Evolutionary conservation across 2,329 filamentous ascomycete species (phyloP).

Genomic region (Nemania abortiva): DNA sequence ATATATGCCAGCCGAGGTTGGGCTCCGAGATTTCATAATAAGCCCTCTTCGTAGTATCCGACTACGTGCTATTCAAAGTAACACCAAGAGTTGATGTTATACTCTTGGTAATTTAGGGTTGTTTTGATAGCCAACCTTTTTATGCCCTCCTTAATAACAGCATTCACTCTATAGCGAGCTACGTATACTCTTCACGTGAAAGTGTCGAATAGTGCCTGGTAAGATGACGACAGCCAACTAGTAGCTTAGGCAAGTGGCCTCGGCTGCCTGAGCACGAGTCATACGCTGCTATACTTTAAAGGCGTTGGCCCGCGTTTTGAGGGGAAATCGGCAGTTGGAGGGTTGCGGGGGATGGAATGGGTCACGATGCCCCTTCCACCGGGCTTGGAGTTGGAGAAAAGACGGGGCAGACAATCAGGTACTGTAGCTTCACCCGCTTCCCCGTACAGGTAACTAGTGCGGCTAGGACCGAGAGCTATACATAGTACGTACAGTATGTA

Average conservation of each 20-base stretch:
- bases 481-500: not conserved
- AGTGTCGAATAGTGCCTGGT: not conserved
- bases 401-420: slow-evolving; percentile 24
- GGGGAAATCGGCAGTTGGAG: slow-evolving; percentile 13
- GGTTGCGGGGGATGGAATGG: slow-evolving; percentile 24
- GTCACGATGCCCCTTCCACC: slow-evolving; percentile 23
- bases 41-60: not conserved
- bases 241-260: not conserved
- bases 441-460: slow-evolving; percentile 6
- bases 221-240: not conserved
- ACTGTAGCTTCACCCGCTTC: not conserved
- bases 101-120: not conserved
- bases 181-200: not conserved
- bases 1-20: not conserved
- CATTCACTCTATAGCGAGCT: not conserved
- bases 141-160: not conserved
- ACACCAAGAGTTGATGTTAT: not conserved
- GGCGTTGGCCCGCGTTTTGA: not conserved
- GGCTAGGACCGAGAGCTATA: slow-evolving; percentile 6
- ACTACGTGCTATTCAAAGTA: not conserved
- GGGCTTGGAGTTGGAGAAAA: slow-evolving; percentile 33
- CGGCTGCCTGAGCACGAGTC: slow-evolving; percentile 6
- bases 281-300: slow-evolving; percentile 18
- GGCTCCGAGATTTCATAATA: not conserved
- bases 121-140: not conserved